Percentiles rank a stretch among this genome's conserved stretches.
These are phyloP conservation scores for Pluteus cervinus DNA, from an alignment of 768 basidiomycete species.

Conservation along the genomic window DNA sequence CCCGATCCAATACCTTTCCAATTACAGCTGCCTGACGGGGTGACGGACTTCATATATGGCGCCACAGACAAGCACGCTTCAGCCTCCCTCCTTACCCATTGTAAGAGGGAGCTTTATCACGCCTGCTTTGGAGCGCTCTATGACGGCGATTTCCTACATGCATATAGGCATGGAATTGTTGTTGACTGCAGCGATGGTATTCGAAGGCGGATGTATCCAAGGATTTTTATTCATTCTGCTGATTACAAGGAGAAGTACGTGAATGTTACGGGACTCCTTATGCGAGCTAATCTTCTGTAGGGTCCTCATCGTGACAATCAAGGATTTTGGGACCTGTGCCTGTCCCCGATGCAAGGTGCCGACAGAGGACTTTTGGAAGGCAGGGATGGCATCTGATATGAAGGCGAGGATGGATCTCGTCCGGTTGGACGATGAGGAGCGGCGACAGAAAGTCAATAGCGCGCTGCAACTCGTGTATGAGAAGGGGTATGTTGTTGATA, in stretches of 20 bases:
- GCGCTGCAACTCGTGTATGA: conserved; percentile 21
- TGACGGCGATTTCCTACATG: conserved; percentile 2
- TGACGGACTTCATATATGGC: too few species aligned
- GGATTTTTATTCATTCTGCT: conserved; percentile 9
- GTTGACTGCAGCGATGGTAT: conserved; percentile 6
- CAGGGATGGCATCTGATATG: conserved; percentile 16
- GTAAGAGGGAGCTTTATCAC: background rate
- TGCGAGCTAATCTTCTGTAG: background rate
- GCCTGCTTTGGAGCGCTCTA: background rate
- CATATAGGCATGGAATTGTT: conserved; percentile 7
- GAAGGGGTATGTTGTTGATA: conserved; percentile 17
- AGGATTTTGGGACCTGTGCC: conserved; percentile 17
- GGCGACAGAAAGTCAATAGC: background rate
- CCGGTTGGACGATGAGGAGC: background rate
- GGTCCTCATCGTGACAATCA: conserved; percentile 17
- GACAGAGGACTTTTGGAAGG: conserved; percentile 10
- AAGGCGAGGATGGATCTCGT: background rate
- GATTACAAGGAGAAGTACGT: conserved; percentile 8
- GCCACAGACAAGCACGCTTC: too few species aligned
- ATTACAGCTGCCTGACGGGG: conserved; percentile 22
- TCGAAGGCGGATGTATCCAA: conserved; percentile 4
- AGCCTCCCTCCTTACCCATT: conserved; percentile 1
- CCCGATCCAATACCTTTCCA: background rate
- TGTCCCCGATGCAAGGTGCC: conserved; percentile 22
- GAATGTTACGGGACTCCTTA: background rate